A percentile compares a stretch with the other conserved stretches of the same genome.
These are phyloP conservation scores for Colletotrichum spinosum DNA, from an alignment of 2,329 filamentous ascomycete species.

Conservation along the genomic window DNA sequence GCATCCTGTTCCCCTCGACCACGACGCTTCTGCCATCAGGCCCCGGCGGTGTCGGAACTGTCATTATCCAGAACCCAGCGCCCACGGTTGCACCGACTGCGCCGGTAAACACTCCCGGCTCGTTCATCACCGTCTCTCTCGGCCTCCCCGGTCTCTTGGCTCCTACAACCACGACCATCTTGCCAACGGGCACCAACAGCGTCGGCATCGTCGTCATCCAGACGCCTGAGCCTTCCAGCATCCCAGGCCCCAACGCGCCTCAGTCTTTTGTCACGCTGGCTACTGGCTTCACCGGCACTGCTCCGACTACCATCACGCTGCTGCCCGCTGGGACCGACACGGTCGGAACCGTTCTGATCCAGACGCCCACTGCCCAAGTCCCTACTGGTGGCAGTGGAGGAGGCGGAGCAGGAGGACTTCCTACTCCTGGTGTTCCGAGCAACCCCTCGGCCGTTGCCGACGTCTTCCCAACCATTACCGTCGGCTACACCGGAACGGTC, in stretches of 20 bases:
- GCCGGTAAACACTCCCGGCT: background rate
- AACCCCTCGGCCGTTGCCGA: background rate
- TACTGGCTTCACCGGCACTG: slow-evolving; percentile 6
- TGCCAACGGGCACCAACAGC: background rate
- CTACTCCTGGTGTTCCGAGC: background rate
- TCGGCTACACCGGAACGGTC: slow-evolving; percentile 4
- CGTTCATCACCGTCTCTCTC: background rate
- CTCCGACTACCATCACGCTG: slow-evolving; percentile 5
- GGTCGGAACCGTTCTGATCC: slow-evolving; percentile 16
- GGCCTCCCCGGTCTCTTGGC: background rate
- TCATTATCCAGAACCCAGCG: slow-evolving; percentile 24
- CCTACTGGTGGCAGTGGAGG: background rate
- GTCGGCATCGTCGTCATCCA: slow-evolving; percentile 23
- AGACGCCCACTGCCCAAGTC: slow-evolving; percentile 6
- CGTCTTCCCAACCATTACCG: slow-evolving; percentile 5
- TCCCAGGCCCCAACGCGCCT: slow-evolving; percentile 6
- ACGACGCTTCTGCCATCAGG: slow-evolving; percentile 1
- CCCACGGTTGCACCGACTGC: too few relatives aligned
- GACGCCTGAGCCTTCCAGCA: slow-evolving; percentile 6
- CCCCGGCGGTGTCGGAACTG: background rate
- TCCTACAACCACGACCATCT: slow-evolving; percentile 1
- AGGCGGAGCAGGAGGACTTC: background rate
- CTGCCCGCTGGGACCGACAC: slow-evolving; percentile 7
- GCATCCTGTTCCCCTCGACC: background rate
- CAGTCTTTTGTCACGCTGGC: slow-evolving; percentile 12